These are phyloP conservation scores for Pisolithus albus DNA, from an alignment of 768 basidiomycete genomes.

Conservation along the genomic window DNA sequence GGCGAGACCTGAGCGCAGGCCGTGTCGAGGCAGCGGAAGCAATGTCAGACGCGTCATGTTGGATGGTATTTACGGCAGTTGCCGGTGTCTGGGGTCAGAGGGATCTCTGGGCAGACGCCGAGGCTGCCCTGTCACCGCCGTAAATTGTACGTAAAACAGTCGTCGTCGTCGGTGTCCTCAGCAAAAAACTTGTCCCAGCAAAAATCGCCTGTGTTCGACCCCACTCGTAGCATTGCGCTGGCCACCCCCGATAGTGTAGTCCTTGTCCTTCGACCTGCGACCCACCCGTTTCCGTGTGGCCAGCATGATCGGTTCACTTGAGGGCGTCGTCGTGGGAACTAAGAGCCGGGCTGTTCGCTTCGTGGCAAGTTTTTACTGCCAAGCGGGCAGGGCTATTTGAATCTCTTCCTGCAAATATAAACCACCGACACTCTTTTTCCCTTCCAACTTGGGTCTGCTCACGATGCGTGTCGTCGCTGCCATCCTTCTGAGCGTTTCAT, in stretches of 20 bases:
- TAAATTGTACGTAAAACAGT: conserved; percentile 1
- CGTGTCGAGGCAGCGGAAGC: conserved; percentile 7
- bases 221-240: no score
- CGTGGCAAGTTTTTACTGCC: conserved; percentile 1
- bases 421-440: conserved; percentile 6
- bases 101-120: conserved; percentile 77
- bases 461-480: conserved; percentile 39
- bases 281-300: not conserved
- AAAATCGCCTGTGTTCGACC: no score
- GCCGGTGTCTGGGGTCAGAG: conserved; percentile 69
- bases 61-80: conserved; percentile 65
- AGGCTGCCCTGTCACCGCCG: conserved; percentile 35
- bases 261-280: not conserved
- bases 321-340: conserved; percentile 18
- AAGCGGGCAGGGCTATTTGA: conserved; percentile 6
- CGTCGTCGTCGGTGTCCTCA: not conserved
- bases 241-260: no score
- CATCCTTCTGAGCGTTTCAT: conserved; percentile 45
- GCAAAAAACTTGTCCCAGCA: no score
- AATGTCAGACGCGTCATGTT: conserved; percentile 49
- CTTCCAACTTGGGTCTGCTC: conserved; percentile 11
- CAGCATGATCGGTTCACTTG: not conserved
- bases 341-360: conserved; percentile 1
- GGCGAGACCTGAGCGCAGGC: conserved; percentile 17
- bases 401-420: conserved; percentile 2